These are phyloP conservation scores for Alternaria sp. DNA, from an alignment of 2,329 filamentous ascomycete species.

Conservation along the genomic window DNA sequence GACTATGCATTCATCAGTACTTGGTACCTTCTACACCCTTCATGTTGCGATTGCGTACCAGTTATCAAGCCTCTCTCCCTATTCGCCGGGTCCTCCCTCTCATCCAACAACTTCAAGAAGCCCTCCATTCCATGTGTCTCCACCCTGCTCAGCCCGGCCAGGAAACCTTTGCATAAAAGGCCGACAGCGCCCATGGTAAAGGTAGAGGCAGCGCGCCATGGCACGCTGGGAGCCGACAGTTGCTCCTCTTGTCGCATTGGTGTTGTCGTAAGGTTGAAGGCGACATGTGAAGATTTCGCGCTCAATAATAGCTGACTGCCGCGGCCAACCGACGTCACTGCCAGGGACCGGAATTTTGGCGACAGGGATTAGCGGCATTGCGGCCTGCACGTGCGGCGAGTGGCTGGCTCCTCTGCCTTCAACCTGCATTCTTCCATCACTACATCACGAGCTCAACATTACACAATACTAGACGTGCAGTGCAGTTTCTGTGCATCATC, in stretches of 20 bases:
- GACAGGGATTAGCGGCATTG: constrained; percentile 27
- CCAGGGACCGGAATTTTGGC: constrained; percentile 27
- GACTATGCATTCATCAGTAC: constrained; percentile 60
- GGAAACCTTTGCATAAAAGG: constrained; percentile 74
- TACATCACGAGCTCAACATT: not conserved
- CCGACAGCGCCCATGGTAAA: constrained; percentile 77
- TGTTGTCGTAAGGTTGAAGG: constrained; percentile 21
- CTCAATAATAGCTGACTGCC: constrained; percentile 18
- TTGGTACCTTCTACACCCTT: not conserved
- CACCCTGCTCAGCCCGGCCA: constrained; percentile 76
- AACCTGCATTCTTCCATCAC: constrained; percentile 2
- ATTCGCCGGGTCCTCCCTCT: constrained; percentile 69
- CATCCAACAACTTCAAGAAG: constrained; percentile 79
- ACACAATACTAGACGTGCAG: not conserved
- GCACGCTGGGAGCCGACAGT: constrained; percentile 65
- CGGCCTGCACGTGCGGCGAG: constrained; percentile 16
- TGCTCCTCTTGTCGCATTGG: constrained; percentile 56
- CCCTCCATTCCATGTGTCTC: constrained; percentile 78
- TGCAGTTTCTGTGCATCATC: not conserved
- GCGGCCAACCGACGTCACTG: constrained; percentile 29
- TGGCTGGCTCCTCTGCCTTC: constrained; percentile 19
- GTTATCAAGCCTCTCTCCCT: constrained; percentile 83
- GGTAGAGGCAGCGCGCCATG: constrained; percentile 78
- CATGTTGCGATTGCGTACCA: constrained; percentile 60
- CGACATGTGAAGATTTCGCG: constrained; percentile 29